Evolutionary conservation across 2,329 filamentous ascomycete species (phyloP), one percentile per base, ranked within the genome.

Genomic region (Neonectria sp.): DNA sequence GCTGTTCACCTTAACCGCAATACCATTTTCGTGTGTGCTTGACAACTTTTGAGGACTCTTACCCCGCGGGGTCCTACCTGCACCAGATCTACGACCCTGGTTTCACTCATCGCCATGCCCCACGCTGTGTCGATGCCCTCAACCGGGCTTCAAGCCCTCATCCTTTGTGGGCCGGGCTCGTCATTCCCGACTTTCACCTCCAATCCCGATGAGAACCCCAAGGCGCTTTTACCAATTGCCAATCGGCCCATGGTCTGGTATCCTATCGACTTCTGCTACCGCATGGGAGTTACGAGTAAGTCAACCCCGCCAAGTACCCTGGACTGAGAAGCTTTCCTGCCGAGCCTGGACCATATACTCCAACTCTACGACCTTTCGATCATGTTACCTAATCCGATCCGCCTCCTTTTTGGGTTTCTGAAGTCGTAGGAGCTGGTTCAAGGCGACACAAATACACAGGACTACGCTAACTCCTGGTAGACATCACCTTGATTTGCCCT

Each of bases 171-270:
- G 4, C 93, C 93, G 27, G 93, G 93, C 61, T 93, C 92, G 9
- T 95, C 92, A 0, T 92, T 96, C 73, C 91, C 92, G 52, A 95
- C 93, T 1, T 95, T 96, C 79, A 95, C 93, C 2, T 91, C 92
- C 3, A 93, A 91, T 68, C 92, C 93, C 6, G 90, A 92, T 81
- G 92, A 95, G 77, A 91, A 93, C 68, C 93, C 93, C 11, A 96
- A 96, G 82, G 93, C 93, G 11, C 87, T 96, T 25, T 83, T 96
- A 8, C 93, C 93, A 6, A 92, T 96, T 67, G 93, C 93, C 40
- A 96, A 96, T 79, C 84, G 93, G 73, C 93, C 93, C 1, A 96
- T 96, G 93, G 91, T 96, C 52, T 95, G 94, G 92, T 96, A 96
- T 79, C 91, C 93, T 6, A 88, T 96, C 46, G 93, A 95, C 75